Base-by-base conservation (phyloP, 2,329 filamentous ascomycete species). In the Saccharata proteae region DNA sequence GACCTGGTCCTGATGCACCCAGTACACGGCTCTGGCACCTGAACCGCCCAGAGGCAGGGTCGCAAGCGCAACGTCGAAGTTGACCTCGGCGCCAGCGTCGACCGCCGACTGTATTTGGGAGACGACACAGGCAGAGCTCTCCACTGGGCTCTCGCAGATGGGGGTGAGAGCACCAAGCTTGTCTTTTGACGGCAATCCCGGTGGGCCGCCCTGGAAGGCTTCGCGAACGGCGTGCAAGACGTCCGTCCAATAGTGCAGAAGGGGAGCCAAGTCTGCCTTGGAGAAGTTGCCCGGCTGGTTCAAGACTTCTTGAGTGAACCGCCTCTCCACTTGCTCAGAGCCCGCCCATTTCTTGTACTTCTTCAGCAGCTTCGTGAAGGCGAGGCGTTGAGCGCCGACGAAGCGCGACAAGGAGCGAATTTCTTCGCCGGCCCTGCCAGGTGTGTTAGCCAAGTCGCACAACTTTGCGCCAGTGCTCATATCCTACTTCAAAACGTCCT, bases 281-380 rank as follows among this genome's bases (percentile, higher is more conserved):
- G 77, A 79, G 47, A 88, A 84, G 54, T 77, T 81, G 53, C 77
- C 79, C 4, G 73, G 74, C 33, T 73, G 64, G 29, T 63, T 62
- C 28, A 83, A 62, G 15, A 88, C 58, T 42, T 76, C 69, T 17
- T 76, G 67, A 38, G 70, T 73, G 54, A 90, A 80, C 15, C 76
- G 71, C 26, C 62, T 59, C 38, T 70, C 69, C 14, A 90, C 61
- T 0, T 69, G 65, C 5, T 64, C 64, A 14, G 81, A 85, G 23
- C 75, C 74, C 3, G 82, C 88, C 83, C 83, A 90, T 67, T 85
- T 86, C 67, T 78, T 63, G 57, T 90, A 88, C 51, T 92, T 92
- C 52, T 88, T 90, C 19, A 86, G 61, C 21, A 92, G 77, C 57
- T 92, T 92, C 34, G 73, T 71, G 45, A 92, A 86, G 4, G 79